Conservation (phyloP, 1,284 basidiomycete genomes). For the Heliocybe sulcata region DNA sequence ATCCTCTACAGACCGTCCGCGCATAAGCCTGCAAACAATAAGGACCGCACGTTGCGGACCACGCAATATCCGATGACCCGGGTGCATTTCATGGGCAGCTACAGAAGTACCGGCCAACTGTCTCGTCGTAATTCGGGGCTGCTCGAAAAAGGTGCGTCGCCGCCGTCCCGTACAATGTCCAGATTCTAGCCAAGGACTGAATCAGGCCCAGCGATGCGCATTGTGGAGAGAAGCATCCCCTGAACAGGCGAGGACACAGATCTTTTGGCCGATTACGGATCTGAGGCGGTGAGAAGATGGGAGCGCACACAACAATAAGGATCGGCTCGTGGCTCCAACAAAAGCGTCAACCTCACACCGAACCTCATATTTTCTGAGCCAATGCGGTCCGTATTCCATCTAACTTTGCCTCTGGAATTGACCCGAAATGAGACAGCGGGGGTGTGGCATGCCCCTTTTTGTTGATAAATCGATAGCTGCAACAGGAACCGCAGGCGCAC, state of each 20-base stretch:
- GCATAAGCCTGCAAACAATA: not conserved
- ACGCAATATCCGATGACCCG: not conserved
- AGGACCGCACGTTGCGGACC: not conserved
- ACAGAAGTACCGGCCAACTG: no score
- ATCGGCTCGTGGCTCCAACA: not conserved
- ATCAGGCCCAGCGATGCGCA: not conserved
- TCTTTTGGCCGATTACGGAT: not conserved
- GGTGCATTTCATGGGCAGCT: no score
- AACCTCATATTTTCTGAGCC: constrained; percentile 1
- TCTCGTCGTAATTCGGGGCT: no score
- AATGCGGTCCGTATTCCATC: not conserved
- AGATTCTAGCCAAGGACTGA: not conserved
- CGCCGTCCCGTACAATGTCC: no score
- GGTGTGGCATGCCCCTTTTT: not conserved
- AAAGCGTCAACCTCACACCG: not conserved
- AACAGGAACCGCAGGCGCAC: not conserved
- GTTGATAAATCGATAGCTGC: not conserved
- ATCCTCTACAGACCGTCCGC: not conserved
- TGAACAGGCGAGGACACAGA: not conserved
- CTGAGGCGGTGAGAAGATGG: not conserved
- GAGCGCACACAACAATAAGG: constrained; percentile 1
- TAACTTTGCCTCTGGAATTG: not conserved
- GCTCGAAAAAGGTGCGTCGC: no score
- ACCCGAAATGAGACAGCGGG: not conserved
- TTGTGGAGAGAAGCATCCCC: not conserved